phyloP scores from a whole-genome alignment of 2,329 filamentous ascomycete species.

The Trichoderma koningii region DNA sequence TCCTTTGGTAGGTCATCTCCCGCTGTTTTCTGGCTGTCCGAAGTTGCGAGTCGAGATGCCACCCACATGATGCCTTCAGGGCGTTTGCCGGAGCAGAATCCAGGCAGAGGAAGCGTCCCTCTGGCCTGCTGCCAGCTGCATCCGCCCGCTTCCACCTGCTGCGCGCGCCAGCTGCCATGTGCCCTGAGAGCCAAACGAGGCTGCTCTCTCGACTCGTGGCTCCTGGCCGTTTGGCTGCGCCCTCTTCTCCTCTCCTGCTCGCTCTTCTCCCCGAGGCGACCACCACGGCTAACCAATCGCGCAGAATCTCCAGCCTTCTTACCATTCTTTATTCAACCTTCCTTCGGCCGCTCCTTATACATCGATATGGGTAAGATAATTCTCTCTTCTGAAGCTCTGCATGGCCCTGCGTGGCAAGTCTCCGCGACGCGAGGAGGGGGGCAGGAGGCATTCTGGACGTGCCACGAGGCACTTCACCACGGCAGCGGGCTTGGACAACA shows the following conservation, averaged over 20 bases:
- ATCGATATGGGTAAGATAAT: slow-evolving; percentile 47
- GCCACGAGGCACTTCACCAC: slow-evolving; percentile 30
- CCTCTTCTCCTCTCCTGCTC: no score
- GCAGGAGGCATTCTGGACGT: slow-evolving; percentile 26
- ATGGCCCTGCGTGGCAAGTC: slow-evolving; percentile 31
- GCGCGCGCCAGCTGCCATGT: slow-evolving; percentile 1
- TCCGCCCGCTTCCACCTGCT: not conserved
- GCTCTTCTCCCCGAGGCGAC: not conserved
- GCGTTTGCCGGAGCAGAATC: not conserved
- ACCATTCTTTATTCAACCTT: slow-evolving; percentile 33
- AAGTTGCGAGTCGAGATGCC: not conserved
- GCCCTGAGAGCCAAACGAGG: not conserved
- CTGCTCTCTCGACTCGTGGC: slow-evolving; percentile 20
- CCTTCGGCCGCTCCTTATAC: slow-evolving; percentile 43
- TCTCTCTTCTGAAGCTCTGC: slow-evolving; percentile 36
- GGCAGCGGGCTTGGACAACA: not conserved
- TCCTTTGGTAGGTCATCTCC: slow-evolving; percentile 26
- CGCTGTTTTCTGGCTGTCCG: not conserved
- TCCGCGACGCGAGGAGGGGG: slow-evolving; percentile 15
- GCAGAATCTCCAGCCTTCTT: slow-evolving; percentile 37
- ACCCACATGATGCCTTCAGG: slow-evolving; percentile 5
- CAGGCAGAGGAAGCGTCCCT: not conserved
- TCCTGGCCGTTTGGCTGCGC: slow-evolving; percentile 24
- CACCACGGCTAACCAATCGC: slow-evolving; percentile 32
- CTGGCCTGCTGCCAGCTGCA: not conserved